Evolutionary conservation across 2,329 filamentous ascomycete species (phyloP).

Genomic region (Aspergillus sp.): DNA sequence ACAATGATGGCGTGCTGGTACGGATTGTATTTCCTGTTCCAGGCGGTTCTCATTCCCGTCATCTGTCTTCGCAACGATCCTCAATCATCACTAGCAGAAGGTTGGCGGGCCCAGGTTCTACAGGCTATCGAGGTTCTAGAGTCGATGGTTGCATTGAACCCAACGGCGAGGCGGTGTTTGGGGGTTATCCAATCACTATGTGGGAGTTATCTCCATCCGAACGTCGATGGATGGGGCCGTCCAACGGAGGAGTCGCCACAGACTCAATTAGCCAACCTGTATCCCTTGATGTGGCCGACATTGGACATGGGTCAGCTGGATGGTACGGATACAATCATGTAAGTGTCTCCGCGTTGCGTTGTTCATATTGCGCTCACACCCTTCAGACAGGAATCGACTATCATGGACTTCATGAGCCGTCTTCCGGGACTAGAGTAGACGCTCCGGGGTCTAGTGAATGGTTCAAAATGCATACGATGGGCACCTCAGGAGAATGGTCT

Average conservation of each 20-base stretch:
- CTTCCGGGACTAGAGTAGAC: not conserved
- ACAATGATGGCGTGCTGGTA: conserved; percentile 33
- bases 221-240: not conserved
- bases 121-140: not conserved
- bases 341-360: not conserved
- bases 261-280: not conserved
- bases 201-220: not conserved
- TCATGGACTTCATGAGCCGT: not conserved
- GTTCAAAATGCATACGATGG: too few species aligned
- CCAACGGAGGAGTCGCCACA: not conserved
- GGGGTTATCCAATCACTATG: not conserved
- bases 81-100: not conserved
- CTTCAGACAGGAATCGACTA: not conserved
- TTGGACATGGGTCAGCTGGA: not conserved
- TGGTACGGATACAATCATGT: not conserved
- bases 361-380: not conserved
- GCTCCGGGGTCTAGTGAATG: too few species aligned
- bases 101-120: not conserved
- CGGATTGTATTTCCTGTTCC: conserved; percentile 35
- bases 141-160: not conserved
- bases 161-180: not conserved
- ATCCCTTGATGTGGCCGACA: not conserved
- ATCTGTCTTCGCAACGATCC: not conserved
- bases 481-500: too few species aligned
- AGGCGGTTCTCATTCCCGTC: conserved; percentile 28